Base-by-base conservation (phyloP, 306 rosid genomes). In the cucumber (Cucumis sativus) region DNA sequence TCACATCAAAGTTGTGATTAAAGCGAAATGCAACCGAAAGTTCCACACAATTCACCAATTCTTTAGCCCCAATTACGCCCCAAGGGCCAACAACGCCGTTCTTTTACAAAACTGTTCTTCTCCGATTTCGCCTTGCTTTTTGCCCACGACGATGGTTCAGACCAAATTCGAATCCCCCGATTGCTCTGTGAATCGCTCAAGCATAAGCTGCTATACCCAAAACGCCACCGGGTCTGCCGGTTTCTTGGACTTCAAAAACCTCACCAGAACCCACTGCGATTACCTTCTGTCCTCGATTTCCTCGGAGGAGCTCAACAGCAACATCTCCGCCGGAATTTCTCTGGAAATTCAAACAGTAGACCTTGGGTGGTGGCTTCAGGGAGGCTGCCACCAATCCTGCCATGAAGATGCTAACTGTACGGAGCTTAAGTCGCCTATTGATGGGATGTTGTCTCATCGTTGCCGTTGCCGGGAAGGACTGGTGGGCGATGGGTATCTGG, bases 331-430 rank as follows among this genome's bases (percentile, higher is more conserved):
- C 17, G 77, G 84, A 79, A 59, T 90, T 70, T 83, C 90, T 5
- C 81, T 95, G 87, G 93, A 87, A 70, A 87, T 95, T 14, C 89
- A 83, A 79, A 84, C 84, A 17, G 87, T 86, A 39, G 91, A 88
- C 72, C 89, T 95, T 35, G 97, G 86, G 7, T 95, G 97, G 97
- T 95, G 97, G 98, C 63, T 90, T 35, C 80, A 81, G 5, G 98
- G 98, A 28, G 65, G 4, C 6, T 95, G 98, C 76, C 65, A 96
- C 68, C 61, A 8, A 3, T 72, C 76, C 8, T 95, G 98, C 75
- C 85, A 85, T 37, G 10, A 4, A 11, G 45, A 89, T 64, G 91
- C 97, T 17, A 80, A 84, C 58, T 95, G 98, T 77, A 80, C 85
- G 9, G 0, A 0, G 12, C 13, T 87, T 40, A 5, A 16, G 3